phyloP scores from a whole-genome alignment of 2,329 filamentous ascomycete genomes.

The Exutisphaerella laricina region DNA sequence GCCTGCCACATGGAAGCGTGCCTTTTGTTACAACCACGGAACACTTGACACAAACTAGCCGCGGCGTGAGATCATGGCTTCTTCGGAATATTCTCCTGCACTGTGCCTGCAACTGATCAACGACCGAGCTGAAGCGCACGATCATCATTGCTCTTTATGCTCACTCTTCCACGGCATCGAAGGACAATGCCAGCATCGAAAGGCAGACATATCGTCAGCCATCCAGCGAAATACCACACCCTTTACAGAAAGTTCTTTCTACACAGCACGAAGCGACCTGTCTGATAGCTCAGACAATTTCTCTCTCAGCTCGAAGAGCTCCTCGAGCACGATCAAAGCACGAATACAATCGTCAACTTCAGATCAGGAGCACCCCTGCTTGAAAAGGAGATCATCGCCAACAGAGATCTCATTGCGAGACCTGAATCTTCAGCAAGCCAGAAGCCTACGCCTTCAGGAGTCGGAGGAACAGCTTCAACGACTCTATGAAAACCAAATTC shows the following conservation, averaged over 20 bases:
- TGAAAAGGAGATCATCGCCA: conserved; percentile 26
- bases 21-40: conserved; percentile 1
- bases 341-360: conserved; percentile 8
- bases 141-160: conserved; percentile 24
- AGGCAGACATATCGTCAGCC: conserved; percentile 1
- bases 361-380: conserved; percentile 11
- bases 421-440: conserved; percentile 21
- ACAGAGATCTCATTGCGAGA: conserved; percentile 27
- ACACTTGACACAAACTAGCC: background rate
- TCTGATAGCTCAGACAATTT: conserved; percentile 7
- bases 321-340: conserved; percentile 15
- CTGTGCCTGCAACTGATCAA: conserved; percentile 19
- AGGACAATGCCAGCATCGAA: conserved; percentile 9
- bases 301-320: conserved; percentile 11
- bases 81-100: conserved; percentile 12
- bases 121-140: conserved; percentile 11
- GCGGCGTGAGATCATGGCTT: conserved; percentile 1
- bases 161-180: conserved; percentile 15
- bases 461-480: conserved; percentile 29
- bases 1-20: too few relatives aligned
- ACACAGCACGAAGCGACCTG: conserved; percentile 18
- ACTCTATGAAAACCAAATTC: conserved; percentile 31
- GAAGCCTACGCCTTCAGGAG: conserved; percentile 18
- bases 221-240: conserved; percentile 12
- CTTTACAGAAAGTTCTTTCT: conserved; percentile 22